Evolutionary conservation across 257 asterid species (phyloP).

Genomic region (Salvia miltiorrhiza): DNA sequence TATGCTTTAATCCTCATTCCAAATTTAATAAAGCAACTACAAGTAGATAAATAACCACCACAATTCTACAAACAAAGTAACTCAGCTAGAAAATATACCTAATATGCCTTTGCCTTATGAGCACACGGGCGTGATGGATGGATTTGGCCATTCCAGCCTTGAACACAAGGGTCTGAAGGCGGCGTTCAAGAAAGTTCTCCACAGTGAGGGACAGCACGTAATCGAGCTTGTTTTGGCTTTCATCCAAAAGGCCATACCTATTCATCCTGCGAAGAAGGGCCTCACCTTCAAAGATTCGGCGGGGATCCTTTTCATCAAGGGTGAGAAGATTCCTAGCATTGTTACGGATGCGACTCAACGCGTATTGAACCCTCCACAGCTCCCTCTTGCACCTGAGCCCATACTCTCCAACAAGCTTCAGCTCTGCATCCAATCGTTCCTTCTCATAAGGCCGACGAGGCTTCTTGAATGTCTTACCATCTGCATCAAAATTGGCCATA

Average conservation of each 20-base stretch:
- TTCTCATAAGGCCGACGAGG: slow-evolving; percentile 65
- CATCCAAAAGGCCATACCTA: slow-evolving; percentile 35
- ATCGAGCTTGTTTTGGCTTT: slow-evolving; percentile 46
- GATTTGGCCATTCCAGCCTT: slow-evolving; percentile 33
- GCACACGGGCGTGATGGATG: slow-evolving; percentile 46
- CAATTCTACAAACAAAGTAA: not conserved
- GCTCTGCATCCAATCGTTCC: slow-evolving; percentile 70
- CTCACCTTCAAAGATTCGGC: slow-evolving; percentile 71
- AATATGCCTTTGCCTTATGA: slow-evolving; percentile 47
- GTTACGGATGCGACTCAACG: slow-evolving; percentile 60
- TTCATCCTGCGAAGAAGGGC: slow-evolving; percentile 72
- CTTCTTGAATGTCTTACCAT: slow-evolving; percentile 73
- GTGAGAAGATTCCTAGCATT: slow-evolving; percentile 37
- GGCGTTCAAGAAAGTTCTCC: slow-evolving; percentile 47
- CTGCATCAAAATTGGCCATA: slow-evolving; percentile 18
- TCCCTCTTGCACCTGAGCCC: slow-evolving; percentile 68
- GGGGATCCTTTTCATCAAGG: slow-evolving; percentile 45
- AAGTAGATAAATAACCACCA: not conserved
- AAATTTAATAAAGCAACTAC: not conserved
- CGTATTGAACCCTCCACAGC: slow-evolving; percentile 69
- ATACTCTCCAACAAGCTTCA: slow-evolving; percentile 67
- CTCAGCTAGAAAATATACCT: slow-evolving; percentile 21
- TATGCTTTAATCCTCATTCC: no score
- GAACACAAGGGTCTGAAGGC: slow-evolving; percentile 44
- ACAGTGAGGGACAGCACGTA: slow-evolving; percentile 44